Percentiles rank a stretch among this genome's conserved stretches.
These are phyloP conservation scores for Cornus florida DNA, from an alignment of 148 eudicot genomes.

Conservation along the genomic window DNA sequence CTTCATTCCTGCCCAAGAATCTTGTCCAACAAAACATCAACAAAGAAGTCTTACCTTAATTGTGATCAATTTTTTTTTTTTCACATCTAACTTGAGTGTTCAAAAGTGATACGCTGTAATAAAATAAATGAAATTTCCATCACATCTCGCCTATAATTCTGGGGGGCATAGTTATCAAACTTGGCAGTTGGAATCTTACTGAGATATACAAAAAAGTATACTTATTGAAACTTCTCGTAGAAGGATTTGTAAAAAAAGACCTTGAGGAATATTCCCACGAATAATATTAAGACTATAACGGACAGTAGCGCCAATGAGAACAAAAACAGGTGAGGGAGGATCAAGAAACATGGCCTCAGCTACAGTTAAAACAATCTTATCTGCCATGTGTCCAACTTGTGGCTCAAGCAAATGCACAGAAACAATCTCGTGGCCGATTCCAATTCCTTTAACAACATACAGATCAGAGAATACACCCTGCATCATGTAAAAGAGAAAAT, in stretches of 20 bases:
- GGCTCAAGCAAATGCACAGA: slow-evolving; percentile 78
- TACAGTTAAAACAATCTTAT: slow-evolving; percentile 78
- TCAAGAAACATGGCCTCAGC: slow-evolving; percentile 95
- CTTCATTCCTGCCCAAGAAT: background rate
- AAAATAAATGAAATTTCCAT: background rate
- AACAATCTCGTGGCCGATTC: slow-evolving; percentile 84
- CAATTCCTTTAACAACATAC: slow-evolving; percentile 76
- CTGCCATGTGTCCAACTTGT: slow-evolving; percentile 49
- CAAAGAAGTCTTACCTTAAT: background rate
- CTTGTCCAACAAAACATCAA: background rate
- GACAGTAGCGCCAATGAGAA: slow-evolving; percentile 80
- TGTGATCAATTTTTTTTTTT: background rate
- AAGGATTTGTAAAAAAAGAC: slow-evolving; percentile 21
- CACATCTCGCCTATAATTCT: background rate
- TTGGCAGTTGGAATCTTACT: background rate
- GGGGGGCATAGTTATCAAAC: background rate
- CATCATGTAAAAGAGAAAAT: slow-evolving; percentile 8
- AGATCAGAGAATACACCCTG: slow-evolving; percentile 85
- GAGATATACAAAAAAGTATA: background rate
- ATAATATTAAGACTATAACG: slow-evolving; percentile 70
- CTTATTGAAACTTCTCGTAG: background rate
- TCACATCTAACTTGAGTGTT: background rate
- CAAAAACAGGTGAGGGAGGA: slow-evolving; percentile 90
- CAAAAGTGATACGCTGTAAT: background rate
- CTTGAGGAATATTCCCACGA: slow-evolving; percentile 76